Conservation (phyloP, 805 yeast genomes). For the Lipomyces sp. region DNA sequence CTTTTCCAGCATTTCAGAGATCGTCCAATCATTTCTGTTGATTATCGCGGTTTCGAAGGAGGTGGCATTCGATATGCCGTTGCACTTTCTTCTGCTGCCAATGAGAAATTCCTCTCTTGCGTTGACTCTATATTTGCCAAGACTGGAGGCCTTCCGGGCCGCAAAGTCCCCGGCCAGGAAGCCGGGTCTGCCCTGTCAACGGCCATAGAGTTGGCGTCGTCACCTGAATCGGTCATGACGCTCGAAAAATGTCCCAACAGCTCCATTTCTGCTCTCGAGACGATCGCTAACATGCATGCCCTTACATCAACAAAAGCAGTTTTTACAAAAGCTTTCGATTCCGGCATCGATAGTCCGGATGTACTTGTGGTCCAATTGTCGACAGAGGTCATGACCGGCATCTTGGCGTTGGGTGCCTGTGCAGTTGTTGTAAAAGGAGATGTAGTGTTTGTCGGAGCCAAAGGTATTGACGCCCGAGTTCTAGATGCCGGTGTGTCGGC, state of each 20-base stretch:
- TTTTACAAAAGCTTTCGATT: slow-evolving; percentile 21
- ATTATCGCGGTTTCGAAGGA: slow-evolving; percentile 33
- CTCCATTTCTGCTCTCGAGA: slow-evolving; percentile 23
- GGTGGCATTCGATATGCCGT: slow-evolving; percentile 32
- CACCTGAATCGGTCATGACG: slow-evolving; percentile 19
- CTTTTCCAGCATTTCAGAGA: slow-evolving; percentile 28
- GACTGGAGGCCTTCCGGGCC: slow-evolving; percentile 7
- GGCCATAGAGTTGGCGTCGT: slow-evolving; percentile 17
- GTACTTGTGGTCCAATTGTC: slow-evolving; percentile 20
- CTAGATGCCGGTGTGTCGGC: slow-evolving; percentile 25
- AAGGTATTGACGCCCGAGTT: slow-evolving; percentile 29
- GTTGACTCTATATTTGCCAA: slow-evolving; percentile 11
- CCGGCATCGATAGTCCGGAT: slow-evolving; percentile 35
- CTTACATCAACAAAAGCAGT: slow-evolving; percentile 17
- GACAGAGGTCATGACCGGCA: slow-evolving; percentile 7
- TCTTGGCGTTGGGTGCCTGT: slow-evolving; percentile 26
- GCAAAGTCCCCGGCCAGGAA: slow-evolving; percentile 15
- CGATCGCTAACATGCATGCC: slow-evolving; percentile 22
- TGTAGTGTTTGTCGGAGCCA: slow-evolving; percentile 23
- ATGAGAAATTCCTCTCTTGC: background rate
- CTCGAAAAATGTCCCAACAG: slow-evolving; percentile 16
- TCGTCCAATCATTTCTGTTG: slow-evolving; percentile 33
- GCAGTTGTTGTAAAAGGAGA: slow-evolving; percentile 18
- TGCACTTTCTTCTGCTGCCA: background rate
- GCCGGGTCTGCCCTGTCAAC: slow-evolving; percentile 13